These are phyloP conservation scores for Mercurialis annua DNA, from an alignment of 345 rosid species.

Conservation along the genomic window DNA sequence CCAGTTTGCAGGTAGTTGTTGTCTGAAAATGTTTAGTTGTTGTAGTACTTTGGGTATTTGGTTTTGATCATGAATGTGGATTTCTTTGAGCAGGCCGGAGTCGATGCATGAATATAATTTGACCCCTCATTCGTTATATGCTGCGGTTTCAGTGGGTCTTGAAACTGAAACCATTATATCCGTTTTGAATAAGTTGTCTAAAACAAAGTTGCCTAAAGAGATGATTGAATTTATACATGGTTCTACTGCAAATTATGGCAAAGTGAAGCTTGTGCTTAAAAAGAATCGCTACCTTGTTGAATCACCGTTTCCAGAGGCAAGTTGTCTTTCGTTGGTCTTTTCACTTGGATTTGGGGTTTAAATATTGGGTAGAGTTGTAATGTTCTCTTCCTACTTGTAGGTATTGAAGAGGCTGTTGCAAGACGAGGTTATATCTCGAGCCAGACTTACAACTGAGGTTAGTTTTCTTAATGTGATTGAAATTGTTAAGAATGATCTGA, in stretches of 20 bases:
- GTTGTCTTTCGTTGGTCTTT: constrained; percentile 24
- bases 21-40: neutral
- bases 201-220: constrained; percentile 87
- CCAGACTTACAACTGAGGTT: constrained; percentile 77
- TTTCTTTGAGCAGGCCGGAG: constrained; percentile 64
- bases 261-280: constrained; percentile 95
- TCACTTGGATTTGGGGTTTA: neutral
- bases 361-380: neutral
- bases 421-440: constrained; percentile 63
- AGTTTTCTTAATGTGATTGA: constrained; percentile 16
- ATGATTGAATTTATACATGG: constrained; percentile 80
- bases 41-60: neutral
- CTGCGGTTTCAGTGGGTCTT: constrained; percentile 93
- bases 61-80: neutral
- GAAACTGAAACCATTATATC: constrained; percentile 86
- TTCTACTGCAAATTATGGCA: constrained; percentile 94
- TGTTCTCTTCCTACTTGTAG: constrained; percentile 34
- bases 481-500: neutral
- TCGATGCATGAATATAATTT: constrained; percentile 95
- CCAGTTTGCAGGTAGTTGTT: constrained; percentile 87
- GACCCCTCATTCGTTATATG: constrained; percentile 93
- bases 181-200: constrained; percentile 84
- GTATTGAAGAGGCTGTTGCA: constrained; percentile 73
- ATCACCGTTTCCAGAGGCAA: constrained; percentile 88
- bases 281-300: constrained; percentile 87